Evolutionary conservation across 2,329 filamentous ascomycete genomes (phyloP).

Genomic region (Rosellinia necatrix): DNA sequence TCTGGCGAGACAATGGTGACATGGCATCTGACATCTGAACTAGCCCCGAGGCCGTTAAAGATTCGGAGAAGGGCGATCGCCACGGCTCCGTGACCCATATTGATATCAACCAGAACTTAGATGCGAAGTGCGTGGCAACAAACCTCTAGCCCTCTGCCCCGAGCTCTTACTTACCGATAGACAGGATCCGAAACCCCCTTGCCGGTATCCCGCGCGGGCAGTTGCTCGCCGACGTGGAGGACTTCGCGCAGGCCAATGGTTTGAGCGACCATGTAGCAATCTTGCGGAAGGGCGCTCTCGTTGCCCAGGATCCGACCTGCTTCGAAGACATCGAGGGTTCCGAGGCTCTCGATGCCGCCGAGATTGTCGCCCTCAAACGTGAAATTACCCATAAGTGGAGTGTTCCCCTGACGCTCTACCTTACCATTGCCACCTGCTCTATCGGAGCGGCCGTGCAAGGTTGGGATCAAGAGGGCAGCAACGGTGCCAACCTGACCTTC

Average conservation of each 20-base stretch:
- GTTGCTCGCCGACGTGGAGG: constrained; percentile 58
- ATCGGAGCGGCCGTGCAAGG: constrained; percentile 71
- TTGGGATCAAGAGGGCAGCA: constrained; percentile 69
- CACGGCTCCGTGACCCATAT: constrained; percentile 41
- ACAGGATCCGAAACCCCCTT: constrained; percentile 52
- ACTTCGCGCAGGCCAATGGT: constrained; percentile 63
- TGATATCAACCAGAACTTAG: constrained; percentile 52
- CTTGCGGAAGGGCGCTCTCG: constrained; percentile 72
- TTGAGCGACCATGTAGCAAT: constrained; percentile 61
- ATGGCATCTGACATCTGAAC: constrained; percentile 7
- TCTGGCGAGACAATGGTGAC: neutral
- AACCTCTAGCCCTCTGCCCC: neutral
- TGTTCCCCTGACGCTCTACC: constrained; percentile 64
- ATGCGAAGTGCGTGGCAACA: constrained; percentile 49
- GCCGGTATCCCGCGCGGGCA: constrained; percentile 54
- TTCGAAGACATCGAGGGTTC: constrained; percentile 64
- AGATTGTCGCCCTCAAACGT: constrained; percentile 63
- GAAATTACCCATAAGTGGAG: constrained; percentile 72
- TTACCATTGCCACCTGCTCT: constrained; percentile 70
- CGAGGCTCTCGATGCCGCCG: constrained; percentile 61
- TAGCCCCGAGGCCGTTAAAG: constrained; percentile 8
- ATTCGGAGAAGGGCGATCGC: constrained; percentile 43
- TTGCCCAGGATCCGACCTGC: constrained; percentile 70
- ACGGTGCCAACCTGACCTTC: constrained; percentile 67
- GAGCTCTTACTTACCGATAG: neutral